A percentile compares a stretch with the other conserved stretches of the same genome.
These are phyloP conservation scores for Plasmopara viticola DNA, from an alignment of 352 stramenopile genomes.

Conservation along the genomic window DNA sequence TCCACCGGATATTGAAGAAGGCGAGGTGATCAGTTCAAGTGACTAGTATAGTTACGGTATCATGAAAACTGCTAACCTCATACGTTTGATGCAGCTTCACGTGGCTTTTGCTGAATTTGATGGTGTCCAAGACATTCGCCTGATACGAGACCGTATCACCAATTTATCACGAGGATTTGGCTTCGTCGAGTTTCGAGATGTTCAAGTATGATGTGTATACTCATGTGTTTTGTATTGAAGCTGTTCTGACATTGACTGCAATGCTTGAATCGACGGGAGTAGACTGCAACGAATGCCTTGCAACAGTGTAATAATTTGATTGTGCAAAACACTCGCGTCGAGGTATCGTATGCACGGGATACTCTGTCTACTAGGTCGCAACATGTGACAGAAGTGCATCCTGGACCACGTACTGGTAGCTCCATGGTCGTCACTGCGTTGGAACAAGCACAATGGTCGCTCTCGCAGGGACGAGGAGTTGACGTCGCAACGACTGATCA, in stretches of 20 bases:
- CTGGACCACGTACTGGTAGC: constrained; percentile 21
- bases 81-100: constrained; percentile 46
- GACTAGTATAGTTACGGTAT: background rate
- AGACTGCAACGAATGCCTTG: constrained; percentile 34
- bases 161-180: constrained; percentile 65
- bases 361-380: constrained; percentile 20
- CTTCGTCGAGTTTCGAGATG: constrained; percentile 70
- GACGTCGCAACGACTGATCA: constrained; percentile 31
- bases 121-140: constrained; percentile 58
- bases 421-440: constrained; percentile 56
- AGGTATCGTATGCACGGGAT: constrained; percentile 59
- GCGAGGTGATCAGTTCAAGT: constrained; percentile 38
- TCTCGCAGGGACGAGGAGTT: constrained; percentile 46
- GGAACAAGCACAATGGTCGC: constrained; percentile 76
- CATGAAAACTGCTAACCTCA: background rate
- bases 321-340: constrained; percentile 35
- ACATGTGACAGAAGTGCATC: constrained; percentile 4
- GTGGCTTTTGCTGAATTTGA: constrained; percentile 59
- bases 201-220: constrained; percentile 35
- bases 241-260: background rate
- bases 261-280: constrained; percentile 4
- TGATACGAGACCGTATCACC: constrained; percentile 67
- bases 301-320: constrained; percentile 22
- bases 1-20: constrained; percentile 65
- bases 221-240: background rate